Percentiles rank a stretch among this genome's conserved stretches.
phyloP scores from a whole-genome alignment of 768 basidiomycete species.

The Hemileccinum impolitum region DNA sequence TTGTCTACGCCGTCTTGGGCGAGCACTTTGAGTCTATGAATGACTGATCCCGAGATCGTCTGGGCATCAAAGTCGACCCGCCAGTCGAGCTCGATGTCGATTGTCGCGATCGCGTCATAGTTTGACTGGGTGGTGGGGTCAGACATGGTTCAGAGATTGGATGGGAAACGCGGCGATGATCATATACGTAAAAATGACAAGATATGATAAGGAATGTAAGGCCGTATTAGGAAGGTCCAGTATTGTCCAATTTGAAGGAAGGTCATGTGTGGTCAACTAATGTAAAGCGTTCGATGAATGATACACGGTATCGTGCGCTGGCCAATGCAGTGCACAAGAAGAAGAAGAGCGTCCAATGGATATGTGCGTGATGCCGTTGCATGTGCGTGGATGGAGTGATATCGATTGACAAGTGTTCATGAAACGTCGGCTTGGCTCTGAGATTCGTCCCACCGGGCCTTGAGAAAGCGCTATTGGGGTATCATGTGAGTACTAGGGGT shows the following conservation, averaged over 20 bases:
- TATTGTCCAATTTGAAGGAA: constrained; percentile 1
- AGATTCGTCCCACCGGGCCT: background rate
- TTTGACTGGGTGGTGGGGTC: constrained; percentile 83
- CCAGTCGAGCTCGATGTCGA: constrained; percentile 77
- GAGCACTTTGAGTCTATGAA: constrained; percentile 56
- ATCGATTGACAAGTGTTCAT: too few relatives aligned
- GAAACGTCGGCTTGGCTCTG: too few relatives aligned
- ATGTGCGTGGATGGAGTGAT: too few relatives aligned
- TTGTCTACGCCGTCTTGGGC: constrained; percentile 47
- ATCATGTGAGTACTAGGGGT: background rate
- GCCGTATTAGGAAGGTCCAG: constrained; percentile 12
- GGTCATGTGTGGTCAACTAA: background rate
- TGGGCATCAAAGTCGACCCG: constrained; percentile 64
- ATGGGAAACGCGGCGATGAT: too few relatives aligned
- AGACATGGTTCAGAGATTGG: constrained; percentile 2
- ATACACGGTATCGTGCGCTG: too few relatives aligned
- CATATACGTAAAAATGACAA: background rate
- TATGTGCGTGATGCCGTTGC: too few relatives aligned
- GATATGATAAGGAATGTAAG: background rate
- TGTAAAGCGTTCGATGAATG: background rate
- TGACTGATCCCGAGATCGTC: constrained; percentile 61
- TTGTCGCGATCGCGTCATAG: constrained; percentile 61
- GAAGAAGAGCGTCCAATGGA: too few relatives aligned
- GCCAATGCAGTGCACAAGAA: too few relatives aligned
- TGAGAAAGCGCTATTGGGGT: constrained; percentile 15